These are phyloP conservation scores for Globisporangium middletonii DNA, from an alignment of 352 stramenopile genomes.

Conservation along the genomic window DNA sequence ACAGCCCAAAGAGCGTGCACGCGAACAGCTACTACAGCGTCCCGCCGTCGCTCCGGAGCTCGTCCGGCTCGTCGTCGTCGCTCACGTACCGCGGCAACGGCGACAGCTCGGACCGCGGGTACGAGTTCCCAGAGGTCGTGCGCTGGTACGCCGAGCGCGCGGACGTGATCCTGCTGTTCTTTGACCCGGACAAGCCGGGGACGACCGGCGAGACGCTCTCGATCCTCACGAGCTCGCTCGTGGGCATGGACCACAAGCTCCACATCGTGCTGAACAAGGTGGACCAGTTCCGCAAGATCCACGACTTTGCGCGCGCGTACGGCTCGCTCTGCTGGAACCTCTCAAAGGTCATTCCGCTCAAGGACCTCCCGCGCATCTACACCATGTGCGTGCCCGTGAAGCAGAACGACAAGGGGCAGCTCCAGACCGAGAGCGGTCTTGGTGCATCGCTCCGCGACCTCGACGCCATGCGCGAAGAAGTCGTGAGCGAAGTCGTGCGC, in stretches of 20 bases:
- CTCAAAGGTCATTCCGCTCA: constrained; percentile 97
- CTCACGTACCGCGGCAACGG: constrained; percentile 36
- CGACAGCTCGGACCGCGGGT: constrained; percentile 85
- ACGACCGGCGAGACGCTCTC: constrained; percentile 99
- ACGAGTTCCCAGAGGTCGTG: constrained; percentile 97
- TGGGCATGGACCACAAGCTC: constrained; percentile 99
- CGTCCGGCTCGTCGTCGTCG: constrained; percentile 8
- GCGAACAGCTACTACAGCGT: constrained; percentile 49
- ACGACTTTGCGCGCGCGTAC: constrained; percentile 99
- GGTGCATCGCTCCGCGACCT: constrained; percentile 91
- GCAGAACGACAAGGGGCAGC: constrained; percentile 34
- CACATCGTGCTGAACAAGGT: constrained; percentile 99
- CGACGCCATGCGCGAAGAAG: constrained; percentile 94
- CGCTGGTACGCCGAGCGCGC: constrained; percentile 98
- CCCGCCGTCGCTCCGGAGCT: constrained; percentile 20
- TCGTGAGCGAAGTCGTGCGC: constrained; percentile 96
- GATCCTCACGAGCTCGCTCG: constrained; percentile 95
- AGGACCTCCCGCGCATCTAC: constrained; percentile 99
- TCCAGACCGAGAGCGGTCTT: constrained; percentile 46
- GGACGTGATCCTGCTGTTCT: constrained; percentile 99
- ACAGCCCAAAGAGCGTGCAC: constrained; percentile 87
- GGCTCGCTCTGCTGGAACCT: constrained; percentile 99
- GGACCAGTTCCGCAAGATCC: constrained; percentile 97
- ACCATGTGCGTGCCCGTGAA: constrained; percentile 98
- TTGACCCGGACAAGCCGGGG: constrained; percentile 99